These are phyloP conservation scores for Eimeria praecox DNA, from an alignment of 169 alveolate genomes.

Conservation along the genomic window DNA sequence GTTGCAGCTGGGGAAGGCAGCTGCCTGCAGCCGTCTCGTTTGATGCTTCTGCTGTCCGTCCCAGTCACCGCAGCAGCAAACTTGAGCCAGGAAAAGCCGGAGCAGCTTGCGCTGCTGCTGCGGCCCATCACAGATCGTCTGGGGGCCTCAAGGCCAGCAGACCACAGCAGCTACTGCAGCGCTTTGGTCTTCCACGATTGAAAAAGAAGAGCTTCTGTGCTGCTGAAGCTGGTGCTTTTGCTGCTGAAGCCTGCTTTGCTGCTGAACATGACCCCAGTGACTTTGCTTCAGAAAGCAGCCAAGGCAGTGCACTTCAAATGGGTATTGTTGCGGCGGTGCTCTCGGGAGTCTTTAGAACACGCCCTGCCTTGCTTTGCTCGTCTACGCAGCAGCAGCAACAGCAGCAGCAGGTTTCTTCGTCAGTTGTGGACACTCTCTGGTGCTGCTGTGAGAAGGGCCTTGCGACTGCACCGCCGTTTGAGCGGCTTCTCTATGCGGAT, in stretches of 20 bases:
- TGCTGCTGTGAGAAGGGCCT: conserved; percentile 75
- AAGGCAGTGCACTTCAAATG: not conserved
- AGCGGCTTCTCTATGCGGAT: conserved; percentile 66
- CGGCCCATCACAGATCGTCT: not conserved
- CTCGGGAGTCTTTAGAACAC: not conserved
- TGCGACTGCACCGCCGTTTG: conserved; percentile 34
- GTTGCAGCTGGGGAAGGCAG: conserved; percentile 58
- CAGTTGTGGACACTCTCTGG: conserved; percentile 56
- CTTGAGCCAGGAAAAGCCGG: not conserved
- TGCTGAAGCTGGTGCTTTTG: not conserved
- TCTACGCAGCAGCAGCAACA: conserved; percentile 37
- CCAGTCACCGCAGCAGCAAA: not conserved
- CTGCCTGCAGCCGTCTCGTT: not conserved
- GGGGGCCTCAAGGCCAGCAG: conserved; percentile 28
- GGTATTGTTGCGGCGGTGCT: conserved; percentile 54
- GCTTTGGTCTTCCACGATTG: conserved; percentile 43
- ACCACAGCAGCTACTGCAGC: conserved; percentile 68
- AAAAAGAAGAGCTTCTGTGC: not conserved
- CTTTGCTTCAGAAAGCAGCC: not conserved
- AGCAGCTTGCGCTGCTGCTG: not conserved
- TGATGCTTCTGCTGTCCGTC: not conserved
- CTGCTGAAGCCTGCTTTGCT: conserved; percentile 15
- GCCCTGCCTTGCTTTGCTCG: not conserved
- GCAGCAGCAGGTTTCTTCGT: conserved; percentile 26
- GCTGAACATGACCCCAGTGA: not conserved